Evolutionary conservation across 2,329 filamentous ascomycete genomes (phyloP), one percentile per base, ranked within the genome.

Genomic region (Sarocladium kiliense): DNA sequence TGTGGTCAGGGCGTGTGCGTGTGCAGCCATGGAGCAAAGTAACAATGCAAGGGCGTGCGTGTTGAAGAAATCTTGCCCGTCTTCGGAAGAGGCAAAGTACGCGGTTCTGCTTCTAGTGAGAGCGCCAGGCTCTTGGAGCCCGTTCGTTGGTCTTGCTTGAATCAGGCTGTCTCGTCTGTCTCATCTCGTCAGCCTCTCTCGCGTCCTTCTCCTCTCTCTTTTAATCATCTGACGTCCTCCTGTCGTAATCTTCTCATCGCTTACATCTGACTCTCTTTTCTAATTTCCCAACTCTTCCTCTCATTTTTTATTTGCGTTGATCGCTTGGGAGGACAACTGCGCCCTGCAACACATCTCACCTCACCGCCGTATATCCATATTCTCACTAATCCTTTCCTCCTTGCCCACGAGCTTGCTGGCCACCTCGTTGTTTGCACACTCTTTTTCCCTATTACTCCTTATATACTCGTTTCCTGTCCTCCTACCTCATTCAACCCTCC

Each of bases 181-280:
- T 51, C 47, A 34, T 27, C 47, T 51, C 30, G 30, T 51, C 47
- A 51, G 47, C 47, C 30, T 51, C 47, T 51, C 30, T 49, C 26
- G 23, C 44, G 23, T n/a, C 23, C 30, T 4, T 23, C 25, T 49
- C 19, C 18, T 36, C 47, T 51, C 19, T 51, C 26, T 51, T 36
- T 51, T 36, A 51, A 36, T 51, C 47, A 36, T 51, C 47, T 36
- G 30, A 34, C 47, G 11, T 36, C 25, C 30, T 51, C 27, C 25
- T 47, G 27, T 14, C 47, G 10, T 34, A 25, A 51, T 51, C 27
- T 27, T 30, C 30, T 36, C 30, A 14, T 27, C 27, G 47, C 47
- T 51, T 18, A 51, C 47, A 51, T 21, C 27, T 51, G 6, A 19
- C 27, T 21, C 30, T 19, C 27, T 36, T 36, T 36, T 32, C 9